Conservation (phyloP, 2,329 filamentous ascomycete genomes). For the Xylaria sp. region DNA sequence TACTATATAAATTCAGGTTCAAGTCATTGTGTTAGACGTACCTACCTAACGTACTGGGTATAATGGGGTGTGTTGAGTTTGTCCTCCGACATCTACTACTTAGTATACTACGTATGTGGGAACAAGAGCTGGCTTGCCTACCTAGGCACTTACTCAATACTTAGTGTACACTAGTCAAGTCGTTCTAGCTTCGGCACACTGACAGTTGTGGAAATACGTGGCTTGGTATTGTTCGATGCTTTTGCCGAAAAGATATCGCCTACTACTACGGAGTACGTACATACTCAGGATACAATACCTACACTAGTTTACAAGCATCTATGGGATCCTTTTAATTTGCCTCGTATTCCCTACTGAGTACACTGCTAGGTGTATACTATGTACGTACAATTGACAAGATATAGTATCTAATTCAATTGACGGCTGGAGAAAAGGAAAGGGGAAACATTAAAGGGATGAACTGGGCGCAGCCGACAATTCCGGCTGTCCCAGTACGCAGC, state of each 20-base stretch:
- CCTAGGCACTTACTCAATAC: background rate
- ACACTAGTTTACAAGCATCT: background rate
- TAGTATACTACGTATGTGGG: no score
- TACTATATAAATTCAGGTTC: background rate
- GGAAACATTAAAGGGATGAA: background rate
- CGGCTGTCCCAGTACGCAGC: background rate
- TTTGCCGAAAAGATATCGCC: background rate
- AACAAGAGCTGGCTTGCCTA: background rate
- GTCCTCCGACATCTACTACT: no score
- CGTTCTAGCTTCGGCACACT: background rate
- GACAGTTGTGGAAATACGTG: constrained; percentile 4
- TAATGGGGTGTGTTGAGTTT: no score
- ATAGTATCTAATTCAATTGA: no score
- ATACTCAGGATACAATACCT: background rate
- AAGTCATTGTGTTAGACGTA: background rate
- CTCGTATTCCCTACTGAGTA: no score
- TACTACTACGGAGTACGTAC: no score
- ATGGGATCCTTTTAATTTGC: no score
- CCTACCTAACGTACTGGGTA: no score
- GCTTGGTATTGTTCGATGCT: constrained; percentile 10
- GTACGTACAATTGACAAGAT: no score
- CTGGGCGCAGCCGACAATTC: background rate
- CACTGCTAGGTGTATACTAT: no score
- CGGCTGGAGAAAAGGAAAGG: no score
- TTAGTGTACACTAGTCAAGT: background rate